Evolutionary conservation across 2,329 filamentous ascomycete genomes (phyloP).

Genomic region (Botrytis fabae): DNA sequence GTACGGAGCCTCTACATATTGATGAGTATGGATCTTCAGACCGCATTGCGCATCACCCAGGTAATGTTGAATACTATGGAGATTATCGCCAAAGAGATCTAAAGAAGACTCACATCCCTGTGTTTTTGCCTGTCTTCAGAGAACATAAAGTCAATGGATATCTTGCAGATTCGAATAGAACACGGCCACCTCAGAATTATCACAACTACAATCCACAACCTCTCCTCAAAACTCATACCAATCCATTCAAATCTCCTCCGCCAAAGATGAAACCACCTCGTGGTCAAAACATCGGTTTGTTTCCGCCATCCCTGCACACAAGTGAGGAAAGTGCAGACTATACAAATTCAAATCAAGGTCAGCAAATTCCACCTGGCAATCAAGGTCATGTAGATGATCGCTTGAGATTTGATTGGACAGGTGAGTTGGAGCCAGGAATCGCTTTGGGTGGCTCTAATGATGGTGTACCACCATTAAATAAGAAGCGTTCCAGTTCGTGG

Average conservation of each 20-base stretch:
- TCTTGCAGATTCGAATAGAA: conserved; percentile 35
- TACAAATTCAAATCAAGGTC: conserved; percentile 11
- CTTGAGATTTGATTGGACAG: conserved; percentile 29
- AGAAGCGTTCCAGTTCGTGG: conserved; percentile 29
- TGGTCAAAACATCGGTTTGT: conserved; percentile 16
- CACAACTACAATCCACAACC: conserved; percentile 29
- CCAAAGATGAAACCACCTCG: conserved; percentile 28
- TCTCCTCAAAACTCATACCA: conserved; percentile 31
- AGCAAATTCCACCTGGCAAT: conserved; percentile 11
- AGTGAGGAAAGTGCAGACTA: conserved; percentile 24
- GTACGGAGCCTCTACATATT: conserved; percentile 26
- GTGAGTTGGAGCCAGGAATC: conserved; percentile 28
- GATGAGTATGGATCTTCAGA: conserved; percentile 35
- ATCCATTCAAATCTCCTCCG: conserved; percentile 38
- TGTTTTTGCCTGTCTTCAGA: conserved; percentile 35
- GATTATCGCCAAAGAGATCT: conserved; percentile 38
- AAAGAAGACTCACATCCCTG: conserved; percentile 34
- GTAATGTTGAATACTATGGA: conserved; percentile 31
- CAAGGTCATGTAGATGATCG: conserved; percentile 5
- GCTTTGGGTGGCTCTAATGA: conserved; percentile 15
- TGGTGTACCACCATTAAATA: not conserved
- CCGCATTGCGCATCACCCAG: conserved; percentile 37
- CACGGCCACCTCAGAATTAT: conserved; percentile 26
- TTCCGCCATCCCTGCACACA: conserved; percentile 23
- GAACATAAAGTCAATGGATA: conserved; percentile 39